Percentiles rank a stretch among this genome's conserved stretches.
Conservation (phyloP, 129 eudicot species). For the Artemisia argyi region DNA sequence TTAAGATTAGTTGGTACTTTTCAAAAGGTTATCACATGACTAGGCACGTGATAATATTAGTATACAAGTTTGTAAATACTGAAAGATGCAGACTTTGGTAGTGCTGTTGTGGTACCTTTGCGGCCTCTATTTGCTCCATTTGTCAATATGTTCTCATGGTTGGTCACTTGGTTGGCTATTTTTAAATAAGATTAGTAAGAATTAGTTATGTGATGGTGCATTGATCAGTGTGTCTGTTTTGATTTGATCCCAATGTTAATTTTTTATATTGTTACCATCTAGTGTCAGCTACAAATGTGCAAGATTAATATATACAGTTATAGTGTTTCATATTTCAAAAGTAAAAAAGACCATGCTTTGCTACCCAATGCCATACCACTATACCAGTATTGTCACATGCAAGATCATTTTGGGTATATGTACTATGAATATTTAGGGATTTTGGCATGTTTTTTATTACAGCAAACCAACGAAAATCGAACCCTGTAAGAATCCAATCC, state of each 20-base stretch:
- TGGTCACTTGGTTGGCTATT: not conserved
- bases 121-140: slow-evolving; percentile 17
- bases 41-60: slow-evolving; percentile 47
- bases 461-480: too few relatives aligned
- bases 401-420: too few relatives aligned
- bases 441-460: too few relatives aligned
- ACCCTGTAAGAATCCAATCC: too few relatives aligned
- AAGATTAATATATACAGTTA: too few relatives aligned
- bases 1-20: slow-evolving; percentile 39
- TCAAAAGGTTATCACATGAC: slow-evolving; percentile 51
- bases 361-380: too few relatives aligned
- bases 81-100: slow-evolving; percentile 19
- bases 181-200: too few relatives aligned
- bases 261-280: slow-evolving; percentile 1
- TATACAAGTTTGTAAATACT: not conserved
- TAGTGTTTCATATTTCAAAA: too few relatives aligned
- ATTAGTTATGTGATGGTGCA: slow-evolving; percentile 14
- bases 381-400: too few relatives aligned
- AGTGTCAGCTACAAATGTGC: slow-evolving; percentile 15
- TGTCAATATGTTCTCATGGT: slow-evolving; percentile 15
- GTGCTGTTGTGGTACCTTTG: slow-evolving; percentile 19
- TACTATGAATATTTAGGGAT: too few relatives aligned
- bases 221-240: slow-evolving; percentile 11
- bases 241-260: slow-evolving; percentile 6
- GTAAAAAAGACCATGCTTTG: too few relatives aligned